Percentiles rank a stretch among this genome's conserved stretches.
These are phyloP conservation scores for Mucor saturninus DNA, from an alignment of 371 early-diverging fungal species.

Conservation along the genomic window DNA sequence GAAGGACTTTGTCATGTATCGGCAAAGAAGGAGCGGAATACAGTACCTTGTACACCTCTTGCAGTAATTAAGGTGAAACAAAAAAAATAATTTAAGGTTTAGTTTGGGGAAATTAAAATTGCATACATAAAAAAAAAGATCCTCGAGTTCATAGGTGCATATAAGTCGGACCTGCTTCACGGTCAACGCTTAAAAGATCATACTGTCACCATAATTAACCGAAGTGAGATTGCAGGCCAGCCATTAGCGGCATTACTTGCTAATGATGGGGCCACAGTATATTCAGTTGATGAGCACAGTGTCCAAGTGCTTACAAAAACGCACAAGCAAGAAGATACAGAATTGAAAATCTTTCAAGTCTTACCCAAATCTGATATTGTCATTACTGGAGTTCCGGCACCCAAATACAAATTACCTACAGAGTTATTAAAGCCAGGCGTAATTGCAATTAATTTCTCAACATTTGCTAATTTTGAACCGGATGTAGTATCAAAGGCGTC, in stretches of 20 bases:
- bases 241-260: slow-evolving; percentile 95
- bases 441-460: slow-evolving; percentile 93
- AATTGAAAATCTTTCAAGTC: slow-evolving; percentile 79
- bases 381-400: slow-evolving; percentile 92
- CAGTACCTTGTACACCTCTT: slow-evolving; percentile 95
- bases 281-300: slow-evolving; percentile 88
- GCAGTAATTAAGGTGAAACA: slow-evolving; percentile 85
- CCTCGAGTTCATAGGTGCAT: slow-evolving; percentile 90
- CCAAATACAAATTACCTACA: slow-evolving; percentile 84
- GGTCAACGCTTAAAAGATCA: slow-evolving; percentile 92
- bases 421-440: slow-evolving; percentile 87
- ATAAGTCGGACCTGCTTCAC: slow-evolving; percentile 81
- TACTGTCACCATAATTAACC: slow-evolving; percentile 90
- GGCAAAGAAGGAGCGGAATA: slow-evolving; percentile 77
- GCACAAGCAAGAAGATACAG: slow-evolving; percentile 46
- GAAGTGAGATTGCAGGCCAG: slow-evolving; percentile 94
- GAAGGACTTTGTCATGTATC: slow-evolving; percentile 93
- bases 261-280: slow-evolving; percentile 96
- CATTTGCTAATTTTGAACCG: slow-evolving; percentile 87
- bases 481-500: slow-evolving; percentile 85
- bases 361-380: slow-evolving; percentile 89
- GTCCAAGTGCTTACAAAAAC: slow-evolving; percentile 76
- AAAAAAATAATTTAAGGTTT: not conserved
- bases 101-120: not conserved
- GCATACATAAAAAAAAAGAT: slow-evolving; percentile 45